Percentiles rank a stretch among this genome's conserved stretches.
Evolutionary conservation across 345 rosid genomes (phyloP).

Genomic region (Trapa incisa): DNA sequence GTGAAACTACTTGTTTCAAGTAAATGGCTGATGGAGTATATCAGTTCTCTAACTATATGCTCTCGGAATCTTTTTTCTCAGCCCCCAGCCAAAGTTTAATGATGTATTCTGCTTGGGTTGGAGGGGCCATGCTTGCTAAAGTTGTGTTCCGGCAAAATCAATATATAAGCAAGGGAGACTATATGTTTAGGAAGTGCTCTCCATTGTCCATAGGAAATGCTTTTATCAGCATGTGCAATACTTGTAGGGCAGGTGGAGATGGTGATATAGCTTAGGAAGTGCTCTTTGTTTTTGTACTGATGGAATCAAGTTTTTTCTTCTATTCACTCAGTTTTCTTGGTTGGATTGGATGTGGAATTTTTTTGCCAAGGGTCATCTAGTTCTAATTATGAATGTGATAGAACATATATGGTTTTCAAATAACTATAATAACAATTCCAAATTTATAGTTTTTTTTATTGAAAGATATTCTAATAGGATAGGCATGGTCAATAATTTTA

Average conservation of each 20-base stretch:
- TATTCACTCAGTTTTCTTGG: too few relatives aligned
- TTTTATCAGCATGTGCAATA: slow-evolving; percentile 6
- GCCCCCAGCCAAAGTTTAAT: slow-evolving; percentile 84
- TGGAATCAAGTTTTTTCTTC: too few relatives aligned
- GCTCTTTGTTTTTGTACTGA: background rate
- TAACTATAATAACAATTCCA: too few relatives aligned
- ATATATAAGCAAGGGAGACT: slow-evolving; percentile 81
- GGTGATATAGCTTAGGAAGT: background rate
- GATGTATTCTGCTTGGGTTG: slow-evolving; percentile 84
- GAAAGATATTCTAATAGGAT: too few relatives aligned
- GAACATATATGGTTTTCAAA: too few relatives aligned
- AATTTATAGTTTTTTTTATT: too few relatives aligned
- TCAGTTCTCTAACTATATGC: background rate
- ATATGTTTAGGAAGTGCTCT: slow-evolving; percentile 88
- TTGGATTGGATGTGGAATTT: too few relatives aligned
- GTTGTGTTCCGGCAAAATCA: slow-evolving; percentile 98
- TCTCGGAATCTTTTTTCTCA: slow-evolving; percentile 13
- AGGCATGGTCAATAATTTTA: too few relatives aligned
- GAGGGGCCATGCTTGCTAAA: slow-evolving; percentile 98
- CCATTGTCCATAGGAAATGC: slow-evolving; percentile 88
- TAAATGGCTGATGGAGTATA: background rate
- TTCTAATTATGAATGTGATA: too few relatives aligned
- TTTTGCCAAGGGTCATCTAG: too few relatives aligned
- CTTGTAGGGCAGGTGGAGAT: background rate
- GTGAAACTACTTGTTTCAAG: background rate